These are phyloP conservation scores for Nemania diffusa DNA, from an alignment of 2,329 filamentous ascomycete genomes.

Conservation along the genomic window DNA sequence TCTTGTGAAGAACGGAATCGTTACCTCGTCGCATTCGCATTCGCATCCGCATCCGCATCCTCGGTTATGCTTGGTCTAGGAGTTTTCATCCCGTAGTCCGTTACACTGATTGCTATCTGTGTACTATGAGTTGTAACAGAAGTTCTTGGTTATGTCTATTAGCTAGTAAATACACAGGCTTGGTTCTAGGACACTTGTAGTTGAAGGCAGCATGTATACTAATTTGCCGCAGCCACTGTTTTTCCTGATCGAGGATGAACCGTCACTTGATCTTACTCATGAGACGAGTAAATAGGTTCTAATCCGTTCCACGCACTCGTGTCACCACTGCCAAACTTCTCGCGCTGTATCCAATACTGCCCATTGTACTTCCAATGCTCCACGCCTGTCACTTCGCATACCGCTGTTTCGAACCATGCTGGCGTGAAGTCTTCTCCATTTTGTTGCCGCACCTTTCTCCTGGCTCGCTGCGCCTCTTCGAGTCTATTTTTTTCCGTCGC, in stretches of 20 bases:
- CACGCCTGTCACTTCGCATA: conserved; percentile 84
- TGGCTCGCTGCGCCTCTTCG: conserved; percentile 88
- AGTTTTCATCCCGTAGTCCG: neutral
- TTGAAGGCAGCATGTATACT: conserved; percentile 3
- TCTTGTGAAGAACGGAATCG: neutral
- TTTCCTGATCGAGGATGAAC: neutral
- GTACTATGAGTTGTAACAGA: conserved; percentile 21
- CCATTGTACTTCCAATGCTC: conserved; percentile 90
- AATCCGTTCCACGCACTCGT: conserved; percentile 72
- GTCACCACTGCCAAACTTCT: conserved; percentile 71
- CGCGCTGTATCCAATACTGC: conserved; percentile 84
- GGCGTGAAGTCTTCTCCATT: conserved; percentile 84
- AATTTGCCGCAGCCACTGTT: neutral
- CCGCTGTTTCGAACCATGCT: conserved; percentile 82
- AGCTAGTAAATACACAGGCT: conserved; percentile 26
- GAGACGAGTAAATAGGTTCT: conserved; percentile 75
- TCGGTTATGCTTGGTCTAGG: conserved; percentile 1
- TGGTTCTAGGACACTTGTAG: conserved; percentile 11
- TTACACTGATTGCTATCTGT: neutral
- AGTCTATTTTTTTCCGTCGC: conserved; percentile 94
- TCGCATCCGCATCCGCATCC: conserved; percentile 7
- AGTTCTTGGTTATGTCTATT: conserved; percentile 20
- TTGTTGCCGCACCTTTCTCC: conserved; percentile 76
- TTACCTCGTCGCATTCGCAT: neutral
- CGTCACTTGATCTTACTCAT: conserved; percentile 23